Evolutionary conservation across 108 stramenopile species (phyloP).

Genomic region (Discostella pseudostelligera): DNA sequence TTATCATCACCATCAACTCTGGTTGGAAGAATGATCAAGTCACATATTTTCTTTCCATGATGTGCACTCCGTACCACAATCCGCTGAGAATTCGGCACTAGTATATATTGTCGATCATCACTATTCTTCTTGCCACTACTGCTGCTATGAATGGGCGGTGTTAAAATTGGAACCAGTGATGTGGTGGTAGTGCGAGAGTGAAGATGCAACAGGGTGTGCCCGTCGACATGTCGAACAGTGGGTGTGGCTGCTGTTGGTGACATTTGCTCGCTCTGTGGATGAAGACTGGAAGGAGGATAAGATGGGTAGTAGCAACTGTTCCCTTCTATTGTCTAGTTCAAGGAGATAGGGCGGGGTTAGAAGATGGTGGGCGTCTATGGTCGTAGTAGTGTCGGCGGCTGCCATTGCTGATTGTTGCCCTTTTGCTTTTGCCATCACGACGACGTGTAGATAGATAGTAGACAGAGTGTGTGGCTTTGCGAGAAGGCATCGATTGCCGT

Average conservation of each 20-base stretch:
- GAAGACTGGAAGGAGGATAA: too few species aligned
- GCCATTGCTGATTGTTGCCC: too few species aligned
- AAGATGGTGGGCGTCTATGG: too few species aligned
- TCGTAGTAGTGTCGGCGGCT: too few species aligned
- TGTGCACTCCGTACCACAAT: slow-evolving; percentile 36
- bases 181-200: slow-evolving; percentile 14
- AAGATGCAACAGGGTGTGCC: slow-evolving; percentile 21
- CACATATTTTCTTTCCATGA: slow-evolving; percentile 30
- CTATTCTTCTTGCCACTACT: neutral
- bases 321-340: too few species aligned
- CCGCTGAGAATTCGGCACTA: slow-evolving; percentile 25
- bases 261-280: neutral
- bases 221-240: slow-evolving; percentile 5
- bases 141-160: slow-evolving; percentile 10
- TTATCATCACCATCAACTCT: neutral
- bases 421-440: too few species aligned
- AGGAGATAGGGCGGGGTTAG: too few species aligned
- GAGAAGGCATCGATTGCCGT: neutral
- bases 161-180: slow-evolving; percentile 38
- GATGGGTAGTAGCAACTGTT: too few species aligned
- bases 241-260: neutral
- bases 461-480: too few species aligned
- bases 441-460: too few species aligned
- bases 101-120: slow-evolving; percentile 19
- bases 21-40: slow-evolving; percentile 6